Evolutionary conservation across 164 flowering plant genomes (phyloP).

Genomic region (Umbilicus rupestris): DNA sequence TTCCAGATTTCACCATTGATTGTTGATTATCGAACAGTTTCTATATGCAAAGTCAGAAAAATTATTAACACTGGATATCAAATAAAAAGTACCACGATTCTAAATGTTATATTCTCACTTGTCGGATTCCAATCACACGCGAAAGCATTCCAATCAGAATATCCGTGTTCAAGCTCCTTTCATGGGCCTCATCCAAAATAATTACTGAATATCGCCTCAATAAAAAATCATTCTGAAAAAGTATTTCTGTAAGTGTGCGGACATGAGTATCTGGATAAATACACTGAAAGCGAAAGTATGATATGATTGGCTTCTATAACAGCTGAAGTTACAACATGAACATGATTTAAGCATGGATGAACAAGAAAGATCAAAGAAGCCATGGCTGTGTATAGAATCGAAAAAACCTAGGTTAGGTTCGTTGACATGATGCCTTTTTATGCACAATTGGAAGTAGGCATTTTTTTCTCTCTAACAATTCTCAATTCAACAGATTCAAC

Average conservation of each 20-base stretch:
- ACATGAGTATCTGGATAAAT: not conserved
- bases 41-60: constrained; percentile 29
- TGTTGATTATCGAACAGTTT: constrained; percentile 46
- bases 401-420: not conserved
- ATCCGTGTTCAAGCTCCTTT: constrained; percentile 94
- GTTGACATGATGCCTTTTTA: not conserved
- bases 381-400: not conserved
- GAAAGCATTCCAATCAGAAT: constrained; percentile 96
- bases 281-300: not conserved
- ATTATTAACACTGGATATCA: not conserved
- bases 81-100: not conserved
- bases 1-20: constrained; percentile 38
- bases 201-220: constrained; percentile 72
- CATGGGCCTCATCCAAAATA: constrained; percentile 96
- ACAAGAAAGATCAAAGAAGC: not conserved
- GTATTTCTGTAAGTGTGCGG: not conserved
- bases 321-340: not conserved
- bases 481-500: not conserved
- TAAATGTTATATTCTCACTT: constrained; percentile 30
- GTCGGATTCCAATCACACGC: constrained; percentile 53
- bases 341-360: not conserved
- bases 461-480: not conserved
- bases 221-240: constrained; percentile 68
- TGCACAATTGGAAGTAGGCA: not conserved
- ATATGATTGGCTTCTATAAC: not conserved